A percentile compares a stretch with the other conserved stretches of the same genome.
phyloP scores from a whole-genome alignment of 2,329 filamentous ascomycete species.

The Cladobotryum mycophilum region DNA sequence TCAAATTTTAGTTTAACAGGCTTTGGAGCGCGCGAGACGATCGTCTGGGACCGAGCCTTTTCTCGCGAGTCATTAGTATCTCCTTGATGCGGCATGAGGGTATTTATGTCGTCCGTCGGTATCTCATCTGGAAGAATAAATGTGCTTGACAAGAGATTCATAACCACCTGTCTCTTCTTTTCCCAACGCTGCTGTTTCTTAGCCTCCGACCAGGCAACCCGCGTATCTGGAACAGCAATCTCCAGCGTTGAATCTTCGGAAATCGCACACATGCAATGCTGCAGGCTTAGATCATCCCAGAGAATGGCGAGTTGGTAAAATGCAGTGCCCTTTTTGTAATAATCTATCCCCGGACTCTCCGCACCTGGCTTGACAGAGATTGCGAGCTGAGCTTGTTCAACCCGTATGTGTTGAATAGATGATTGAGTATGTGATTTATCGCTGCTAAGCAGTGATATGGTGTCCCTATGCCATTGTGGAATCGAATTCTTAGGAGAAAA shows the following conservation, averaged over 20 bases:
- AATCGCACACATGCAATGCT: constrained; percentile 31
- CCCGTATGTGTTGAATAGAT: constrained; percentile 20
- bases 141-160: constrained; percentile 23
- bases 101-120: constrained; percentile 20
- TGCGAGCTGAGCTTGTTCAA: constrained; percentile 22
- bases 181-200: constrained; percentile 22
- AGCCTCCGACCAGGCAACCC: constrained; percentile 20
- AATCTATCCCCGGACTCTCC: constrained; percentile 22
- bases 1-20: constrained; percentile 21
- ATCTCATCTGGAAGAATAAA: constrained; percentile 35
- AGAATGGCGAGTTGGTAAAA: constrained; percentile 45
- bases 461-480: constrained; percentile 34
- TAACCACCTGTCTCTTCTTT: constrained; percentile 22
- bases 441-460: constrained; percentile 21
- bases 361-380: constrained; percentile 5
- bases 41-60: neutral
- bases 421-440: constrained; percentile 5
- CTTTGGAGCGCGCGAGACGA: neutral
- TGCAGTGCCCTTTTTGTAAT: constrained; percentile 28
- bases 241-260: constrained; percentile 18
- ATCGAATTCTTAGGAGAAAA: constrained; percentile 17
- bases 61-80: neutral
- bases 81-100: constrained; percentile 7
- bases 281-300: constrained; percentile 36
- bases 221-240: constrained; percentile 22